phyloP scores from a whole-genome alignment of 768 basidiomycete genomes.

The Agaricus sinodeliciosus region DNA sequence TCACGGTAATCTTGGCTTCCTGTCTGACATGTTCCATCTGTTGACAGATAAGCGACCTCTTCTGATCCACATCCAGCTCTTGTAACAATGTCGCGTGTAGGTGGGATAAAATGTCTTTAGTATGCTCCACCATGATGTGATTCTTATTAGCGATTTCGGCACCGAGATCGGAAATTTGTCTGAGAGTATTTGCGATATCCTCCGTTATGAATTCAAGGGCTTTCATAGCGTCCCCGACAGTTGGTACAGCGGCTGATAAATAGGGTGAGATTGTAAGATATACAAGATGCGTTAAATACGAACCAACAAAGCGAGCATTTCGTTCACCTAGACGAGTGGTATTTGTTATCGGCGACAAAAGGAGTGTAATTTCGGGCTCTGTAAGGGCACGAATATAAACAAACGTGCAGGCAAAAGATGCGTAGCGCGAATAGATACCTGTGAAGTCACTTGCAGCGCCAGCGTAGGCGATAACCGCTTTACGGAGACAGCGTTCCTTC shows the following conservation, averaged over 20 bases:
- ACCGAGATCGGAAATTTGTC: slow-evolving; percentile 60
- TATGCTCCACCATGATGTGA: slow-evolving; percentile 63
- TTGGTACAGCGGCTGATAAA: slow-evolving; percentile 61
- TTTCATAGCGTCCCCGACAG: slow-evolving; percentile 66
- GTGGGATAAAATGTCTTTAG: slow-evolving; percentile 56
- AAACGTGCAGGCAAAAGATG: background rate
- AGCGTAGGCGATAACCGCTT: slow-evolving; percentile 59
- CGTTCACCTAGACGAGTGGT: slow-evolving; percentile 53
- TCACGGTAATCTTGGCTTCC: slow-evolving; percentile 37
- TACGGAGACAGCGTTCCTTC: slow-evolving; percentile 52
- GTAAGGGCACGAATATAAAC: background rate
- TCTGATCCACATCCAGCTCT: slow-evolving; percentile 63
- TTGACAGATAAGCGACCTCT: slow-evolving; percentile 56
- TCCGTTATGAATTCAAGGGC: slow-evolving; percentile 56
- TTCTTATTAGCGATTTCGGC: slow-evolving; percentile 69
- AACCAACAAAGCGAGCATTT: slow-evolving; percentile 51
- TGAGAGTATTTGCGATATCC: slow-evolving; percentile 54
- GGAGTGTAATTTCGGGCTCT: slow-evolving; percentile 69
- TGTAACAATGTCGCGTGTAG: slow-evolving; percentile 50
- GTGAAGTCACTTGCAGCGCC: slow-evolving; percentile 70
- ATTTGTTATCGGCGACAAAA: slow-evolving; percentile 62
- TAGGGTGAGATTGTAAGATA: background rate
- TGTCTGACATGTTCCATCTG: slow-evolving; percentile 45
- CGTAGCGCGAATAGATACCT: slow-evolving; percentile 26
- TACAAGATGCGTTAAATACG: slow-evolving; percentile 13